Conservation (phyloP, 176 grass and related monocot genomes). For the Elaeis guineensis region DNA sequence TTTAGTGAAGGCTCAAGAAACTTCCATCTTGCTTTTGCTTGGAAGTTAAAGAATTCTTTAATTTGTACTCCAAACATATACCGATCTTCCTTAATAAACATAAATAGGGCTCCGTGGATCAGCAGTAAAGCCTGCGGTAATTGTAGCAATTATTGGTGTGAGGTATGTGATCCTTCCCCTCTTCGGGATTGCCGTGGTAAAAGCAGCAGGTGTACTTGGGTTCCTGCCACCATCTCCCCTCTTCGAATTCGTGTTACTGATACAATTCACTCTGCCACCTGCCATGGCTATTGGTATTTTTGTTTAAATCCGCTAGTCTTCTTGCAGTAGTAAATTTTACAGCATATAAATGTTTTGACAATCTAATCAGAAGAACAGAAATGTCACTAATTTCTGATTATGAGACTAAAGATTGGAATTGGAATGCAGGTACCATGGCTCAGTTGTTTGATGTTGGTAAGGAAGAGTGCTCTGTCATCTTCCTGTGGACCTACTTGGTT, state of each 20-base stretch:
- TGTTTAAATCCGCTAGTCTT: too few relatives aligned
- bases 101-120: slow-evolving; percentile 22
- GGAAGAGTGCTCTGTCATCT: slow-evolving; percentile 51
- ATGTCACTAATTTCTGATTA: neutral
- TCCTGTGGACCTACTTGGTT: slow-evolving; percentile 55
- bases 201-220: slow-evolving; percentile 32
- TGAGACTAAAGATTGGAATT: neutral
- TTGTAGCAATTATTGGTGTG: slow-evolving; percentile 29
- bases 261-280: slow-evolving; percentile 51
- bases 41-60: too few relatives aligned
- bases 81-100: neutral
- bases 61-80: too few relatives aligned
- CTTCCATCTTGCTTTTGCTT: too few relatives aligned
- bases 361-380: neutral
- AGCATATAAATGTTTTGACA: neutral
- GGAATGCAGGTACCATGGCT: slow-evolving; percentile 37
- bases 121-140: slow-evolving; percentile 3
- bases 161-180: slow-evolving; percentile 31
- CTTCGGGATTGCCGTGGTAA: slow-evolving; percentile 39
- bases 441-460: slow-evolving; percentile 48
- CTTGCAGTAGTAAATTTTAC: too few relatives aligned
- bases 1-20: too few relatives aligned
- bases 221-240: slow-evolving; percentile 54
- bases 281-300: slow-evolving; percentile 45
- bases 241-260: slow-evolving; percentile 44